A percentile compares a stretch with the other conserved stretches of the same genome.
These are phyloP conservation scores for sorghum (Sorghum bicolor) DNA, from an alignment of 176 grass and related monocot species.

Conservation along the genomic window Sorghum_bicolor_NCBIv3 NC_012879.2:54011001-54011500, in stretches of 20 bases:
- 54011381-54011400: constrained; percentile 33
- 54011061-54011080: neutral
- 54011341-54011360: constrained; percentile 45
- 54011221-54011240: neutral
- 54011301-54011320: constrained; percentile 32
- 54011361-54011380: constrained; percentile 15
- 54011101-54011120: no score
- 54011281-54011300: constrained; percentile 50
- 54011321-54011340: constrained; percentile 30
- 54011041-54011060: no score
- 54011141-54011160: neutral
- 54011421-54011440: neutral
- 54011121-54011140: neutral
- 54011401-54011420: neutral
- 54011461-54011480: neutral
- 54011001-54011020: neutral
- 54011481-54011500: neutral
- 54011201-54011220: neutral
- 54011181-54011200: neutral
- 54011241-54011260: neutral
- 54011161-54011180: neutral
- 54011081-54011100: neutral
- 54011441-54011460: no score
- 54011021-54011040: neutral
- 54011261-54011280: constrained; percentile 44